Conservation (phyloP, 2,329 filamentous ascomycete genomes). For the Paecilomyces formosus region DNA sequence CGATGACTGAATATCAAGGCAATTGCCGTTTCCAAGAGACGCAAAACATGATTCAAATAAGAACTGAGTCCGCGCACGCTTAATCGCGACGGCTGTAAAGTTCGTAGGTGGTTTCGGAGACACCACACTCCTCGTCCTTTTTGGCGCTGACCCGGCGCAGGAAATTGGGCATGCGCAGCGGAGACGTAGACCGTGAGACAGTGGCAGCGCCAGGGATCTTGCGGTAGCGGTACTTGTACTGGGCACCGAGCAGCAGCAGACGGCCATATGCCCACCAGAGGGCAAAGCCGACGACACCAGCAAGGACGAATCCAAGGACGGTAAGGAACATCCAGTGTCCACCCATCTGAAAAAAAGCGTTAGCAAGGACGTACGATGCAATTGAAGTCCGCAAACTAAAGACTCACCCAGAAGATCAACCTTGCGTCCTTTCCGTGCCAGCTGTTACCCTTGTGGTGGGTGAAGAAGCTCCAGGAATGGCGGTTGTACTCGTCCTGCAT, state of each 20-base stretch:
- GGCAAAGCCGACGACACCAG: conserved; percentile 38
- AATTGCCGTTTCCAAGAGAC: conserved; percentile 14
- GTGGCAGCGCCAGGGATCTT: conserved; percentile 16
- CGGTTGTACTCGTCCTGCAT: conserved; percentile 65
- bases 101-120: conserved; percentile 32
- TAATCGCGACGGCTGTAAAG: conserved; percentile 26
- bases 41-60: conserved; percentile 3
- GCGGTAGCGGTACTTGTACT: conserved; percentile 33
- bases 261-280: conserved; percentile 47
- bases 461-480: conserved; percentile 65
- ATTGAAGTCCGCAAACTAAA: neutral
- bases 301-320: conserved; percentile 43
- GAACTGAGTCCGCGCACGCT: neutral
- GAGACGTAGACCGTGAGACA: conserved; percentile 22
- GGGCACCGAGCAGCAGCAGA: conserved; percentile 32
- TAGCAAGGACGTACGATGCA: neutral
- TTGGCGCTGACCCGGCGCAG: conserved; percentile 31
- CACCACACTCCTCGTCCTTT: conserved; percentile 28
- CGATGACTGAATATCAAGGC: neutral
- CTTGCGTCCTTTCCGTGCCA: conserved; percentile 59
- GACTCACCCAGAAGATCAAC: conserved; percentile 56
- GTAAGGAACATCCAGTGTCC: conserved; percentile 51
- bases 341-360: conserved; percentile 36
- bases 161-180: conserved; percentile 27
- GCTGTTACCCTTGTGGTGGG: conserved; percentile 56